Conservation (phyloP, 345 rosid species). For the Lumnitzera littorea region DNA sequence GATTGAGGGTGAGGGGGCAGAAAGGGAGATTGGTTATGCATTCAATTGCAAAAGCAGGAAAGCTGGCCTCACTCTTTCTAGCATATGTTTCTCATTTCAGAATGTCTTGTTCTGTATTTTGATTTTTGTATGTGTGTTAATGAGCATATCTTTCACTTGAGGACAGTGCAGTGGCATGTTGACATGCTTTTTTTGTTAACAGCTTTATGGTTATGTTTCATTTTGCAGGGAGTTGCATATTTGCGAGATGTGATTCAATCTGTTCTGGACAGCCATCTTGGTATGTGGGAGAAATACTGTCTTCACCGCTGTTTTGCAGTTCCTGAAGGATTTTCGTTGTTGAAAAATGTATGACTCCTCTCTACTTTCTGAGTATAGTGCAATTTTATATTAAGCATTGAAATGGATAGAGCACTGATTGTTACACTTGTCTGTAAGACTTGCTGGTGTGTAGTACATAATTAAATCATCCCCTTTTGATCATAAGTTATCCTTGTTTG, state of each 20-base stretch:
- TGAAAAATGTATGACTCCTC: constrained; percentile 40
- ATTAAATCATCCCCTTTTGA: too few species aligned
- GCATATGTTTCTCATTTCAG: too few species aligned
- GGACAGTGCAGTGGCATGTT: too few species aligned
- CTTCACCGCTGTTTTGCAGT: constrained; percentile 55
- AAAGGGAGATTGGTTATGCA: too few species aligned
- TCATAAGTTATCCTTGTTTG: too few species aligned
- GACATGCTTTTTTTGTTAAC: neutral
- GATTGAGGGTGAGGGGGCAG: too few species aligned
- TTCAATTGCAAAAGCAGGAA: too few species aligned
- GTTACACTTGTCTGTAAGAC: neutral
- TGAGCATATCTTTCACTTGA: too few species aligned
- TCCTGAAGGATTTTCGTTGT: constrained; percentile 61
- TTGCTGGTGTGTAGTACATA: neutral
- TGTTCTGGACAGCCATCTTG: constrained; percentile 42
- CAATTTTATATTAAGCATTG: neutral
- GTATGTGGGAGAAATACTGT: constrained; percentile 75
- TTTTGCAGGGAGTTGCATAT: constrained; percentile 47
- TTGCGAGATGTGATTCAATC: constrained; percentile 47
- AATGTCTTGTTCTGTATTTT: too few species aligned
- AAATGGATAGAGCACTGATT: neutral
- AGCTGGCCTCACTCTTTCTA: too few species aligned
- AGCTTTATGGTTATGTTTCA: neutral
- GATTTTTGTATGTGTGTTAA: too few species aligned
- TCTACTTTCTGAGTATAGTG: too few species aligned